Evolutionary conservation across 2,329 filamentous ascomycete species (phyloP).

Genomic region (Macrophomina pseudophaseolina): DNA sequence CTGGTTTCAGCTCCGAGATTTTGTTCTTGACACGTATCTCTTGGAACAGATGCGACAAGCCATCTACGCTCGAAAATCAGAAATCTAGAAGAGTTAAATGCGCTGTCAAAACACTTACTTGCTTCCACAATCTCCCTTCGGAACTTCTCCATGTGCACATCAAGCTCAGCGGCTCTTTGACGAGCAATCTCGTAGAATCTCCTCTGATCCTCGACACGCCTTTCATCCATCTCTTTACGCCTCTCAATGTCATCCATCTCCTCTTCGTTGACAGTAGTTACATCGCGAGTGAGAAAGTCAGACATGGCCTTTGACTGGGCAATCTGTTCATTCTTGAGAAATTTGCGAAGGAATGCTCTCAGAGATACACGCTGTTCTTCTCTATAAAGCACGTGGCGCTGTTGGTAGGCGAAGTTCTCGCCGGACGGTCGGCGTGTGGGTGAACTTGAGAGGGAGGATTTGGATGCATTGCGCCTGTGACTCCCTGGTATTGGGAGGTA

Average conservation of each 20-base stretch:
- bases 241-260: conserved; percentile 81
- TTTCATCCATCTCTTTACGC: conserved; percentile 82
- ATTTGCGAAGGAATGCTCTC: conserved; percentile 83
- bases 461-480: conserved; percentile 50
- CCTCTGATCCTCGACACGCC: conserved; percentile 88
- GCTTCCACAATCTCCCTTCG: conserved; percentile 69
- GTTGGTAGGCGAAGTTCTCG: conserved; percentile 33
- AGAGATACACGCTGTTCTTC: conserved; percentile 92
- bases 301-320: conserved; percentile 81
- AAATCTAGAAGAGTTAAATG: conserved; percentile 21
- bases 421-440: conserved; percentile 30
- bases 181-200: conserved; percentile 95
- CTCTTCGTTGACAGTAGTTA: conserved; percentile 76
- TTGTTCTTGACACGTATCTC: conserved; percentile 91
- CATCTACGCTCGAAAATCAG: conserved; percentile 65
- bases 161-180: conserved; percentile 86
- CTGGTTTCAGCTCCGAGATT: conserved; percentile 85
- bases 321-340: conserved; percentile 83
- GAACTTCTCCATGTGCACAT: conserved; percentile 95
- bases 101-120: conserved; percentile 60
- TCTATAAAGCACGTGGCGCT: conserved; percentile 70
- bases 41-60: conserved; percentile 87
- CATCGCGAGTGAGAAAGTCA: conserved; percentile 79
- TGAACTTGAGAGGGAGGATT: conserved; percentile 39
- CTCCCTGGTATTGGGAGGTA: conserved; percentile 44